Base-by-base conservation (phyloP, 2,329 filamentous ascomycete genomes). In the Fusarium stilboides region DNA sequence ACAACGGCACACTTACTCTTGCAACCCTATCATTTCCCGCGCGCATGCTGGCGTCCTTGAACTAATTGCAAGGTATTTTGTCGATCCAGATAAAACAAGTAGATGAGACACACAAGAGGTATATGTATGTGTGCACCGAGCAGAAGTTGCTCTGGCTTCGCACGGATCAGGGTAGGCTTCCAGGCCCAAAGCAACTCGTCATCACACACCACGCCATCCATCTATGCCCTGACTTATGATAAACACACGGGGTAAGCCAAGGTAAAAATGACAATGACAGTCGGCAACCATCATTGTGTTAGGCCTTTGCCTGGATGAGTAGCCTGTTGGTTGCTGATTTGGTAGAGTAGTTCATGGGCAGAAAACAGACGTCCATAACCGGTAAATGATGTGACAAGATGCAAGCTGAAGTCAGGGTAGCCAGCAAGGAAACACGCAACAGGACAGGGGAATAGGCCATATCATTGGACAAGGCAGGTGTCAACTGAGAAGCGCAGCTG, bases 401-500 rank as follows among this genome's bases (percentile, higher is more conserved):
- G 53, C 50, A 55, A 69, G 67, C 67, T 69, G 67, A 69, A 52
- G 50, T 43, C 64, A 68, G 67, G 66, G 62, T 65, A 54, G 20
- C 43, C 40, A 62, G 47, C 66, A 65, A 40, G 47, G 61, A 66
- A 47, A 37, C 28, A 26, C 19, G 20, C 28, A 70, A 34, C 24
- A 53, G 20, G 47, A 51, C 64, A 74, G 64, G 69, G 69, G 47
- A 60, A n/a, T 15, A 17, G 31, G 22, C 20, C 9, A 15, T 49
- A 22, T 57, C 46, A 73, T 72, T 74, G 69, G 69, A 34, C 43
- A 53, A 60, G 34, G 31, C 31, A 52, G 40, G 42, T 39, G 46
- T 61, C 62, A 65, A 66, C 46, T 52, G 54, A 66, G 61, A 62
- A 59, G 49, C 52, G 10, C 53, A 73, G 70, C 70, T 72, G 70